phyloP scores from a whole-genome alignment of 345 rosid species.

The Camelina hispida region DNA sequence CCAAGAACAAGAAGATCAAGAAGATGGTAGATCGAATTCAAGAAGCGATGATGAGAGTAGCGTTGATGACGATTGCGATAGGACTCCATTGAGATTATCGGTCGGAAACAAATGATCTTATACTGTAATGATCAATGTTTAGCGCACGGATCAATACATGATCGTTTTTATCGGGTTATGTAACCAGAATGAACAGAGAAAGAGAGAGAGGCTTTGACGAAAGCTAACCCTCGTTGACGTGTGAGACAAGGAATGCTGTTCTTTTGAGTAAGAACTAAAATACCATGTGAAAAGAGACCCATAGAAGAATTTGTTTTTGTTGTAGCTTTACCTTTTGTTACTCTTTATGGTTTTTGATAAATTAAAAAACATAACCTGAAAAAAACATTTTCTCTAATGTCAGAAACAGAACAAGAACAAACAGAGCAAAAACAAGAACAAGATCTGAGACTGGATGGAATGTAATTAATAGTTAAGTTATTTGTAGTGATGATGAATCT shows the following conservation, averaged over 20 bases:
- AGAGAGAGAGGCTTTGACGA: conserved; percentile 3
- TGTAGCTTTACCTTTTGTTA: conserved; percentile 22
- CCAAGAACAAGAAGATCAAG: conserved; percentile 1
- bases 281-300: conserved; percentile 32
- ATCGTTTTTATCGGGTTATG: conserved; percentile 24
- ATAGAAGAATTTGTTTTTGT: conserved; percentile 16
- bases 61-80: conserved; percentile 32
- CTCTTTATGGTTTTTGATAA: conserved; percentile 8
- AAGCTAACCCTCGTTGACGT: conserved; percentile 23
- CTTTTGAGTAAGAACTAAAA: conserved; percentile 29
- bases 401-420: conserved; percentile 31
- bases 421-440: conserved; percentile 27
- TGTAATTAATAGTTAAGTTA: background rate
- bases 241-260: conserved; percentile 36
- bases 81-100: conserved; percentile 39
- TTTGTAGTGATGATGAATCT: conserved; percentile 28
- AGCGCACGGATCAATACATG: conserved; percentile 25
- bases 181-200: conserved; percentile 23
- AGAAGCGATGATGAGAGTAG: conserved; percentile 36
- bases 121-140: conserved; percentile 1
- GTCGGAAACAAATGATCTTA: conserved; percentile 29
- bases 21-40: conserved; percentile 20
- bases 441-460: background rate
- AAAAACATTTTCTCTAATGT: conserved; percentile 15
- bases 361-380: background rate